Evolutionary conservation across 129 eudicot species (phyloP).

Genomic region (Daucus carota): DNA sequence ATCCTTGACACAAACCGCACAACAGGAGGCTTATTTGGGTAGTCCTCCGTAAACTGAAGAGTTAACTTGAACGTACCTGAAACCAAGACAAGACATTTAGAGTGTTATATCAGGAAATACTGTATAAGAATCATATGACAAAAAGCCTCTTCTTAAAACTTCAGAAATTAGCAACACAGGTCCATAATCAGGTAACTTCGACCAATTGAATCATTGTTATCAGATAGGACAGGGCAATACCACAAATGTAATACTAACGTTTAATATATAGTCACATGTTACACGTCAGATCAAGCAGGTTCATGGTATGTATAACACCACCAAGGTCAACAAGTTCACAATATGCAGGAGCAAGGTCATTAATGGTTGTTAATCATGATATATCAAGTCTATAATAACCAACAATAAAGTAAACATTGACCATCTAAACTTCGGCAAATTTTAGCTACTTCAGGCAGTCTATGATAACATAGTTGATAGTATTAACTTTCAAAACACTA

Average conservation of each 20-base stretch:
- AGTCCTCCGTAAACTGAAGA: conserved; percentile 3
- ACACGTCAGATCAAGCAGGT: neutral
- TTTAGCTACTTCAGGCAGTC: neutral
- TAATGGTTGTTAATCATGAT: neutral
- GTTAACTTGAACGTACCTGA: conserved; percentile 7
- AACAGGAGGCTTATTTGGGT: conserved; percentile 6
- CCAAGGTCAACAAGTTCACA: neutral
- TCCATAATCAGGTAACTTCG: neutral
- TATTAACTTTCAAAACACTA: neutral
- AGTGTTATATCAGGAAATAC: neutral
- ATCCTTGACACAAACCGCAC: conserved; percentile 5
- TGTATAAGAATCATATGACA: neutral
- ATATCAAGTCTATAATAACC: neutral
- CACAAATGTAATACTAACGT: no score
- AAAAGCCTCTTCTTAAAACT: neutral
- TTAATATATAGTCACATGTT: no score
- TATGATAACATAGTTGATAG: neutral
- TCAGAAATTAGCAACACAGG: neutral
- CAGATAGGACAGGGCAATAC: neutral
- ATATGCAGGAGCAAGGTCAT: neutral
- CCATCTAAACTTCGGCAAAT: neutral
- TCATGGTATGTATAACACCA: neutral
- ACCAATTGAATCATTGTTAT: neutral
- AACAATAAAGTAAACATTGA: neutral
- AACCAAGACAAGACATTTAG: neutral